These are phyloP conservation scores for Arxiozyma slooffiae DNA, from an alignment of 1,139 yeast genomes.

Conservation along the genomic window DNA sequence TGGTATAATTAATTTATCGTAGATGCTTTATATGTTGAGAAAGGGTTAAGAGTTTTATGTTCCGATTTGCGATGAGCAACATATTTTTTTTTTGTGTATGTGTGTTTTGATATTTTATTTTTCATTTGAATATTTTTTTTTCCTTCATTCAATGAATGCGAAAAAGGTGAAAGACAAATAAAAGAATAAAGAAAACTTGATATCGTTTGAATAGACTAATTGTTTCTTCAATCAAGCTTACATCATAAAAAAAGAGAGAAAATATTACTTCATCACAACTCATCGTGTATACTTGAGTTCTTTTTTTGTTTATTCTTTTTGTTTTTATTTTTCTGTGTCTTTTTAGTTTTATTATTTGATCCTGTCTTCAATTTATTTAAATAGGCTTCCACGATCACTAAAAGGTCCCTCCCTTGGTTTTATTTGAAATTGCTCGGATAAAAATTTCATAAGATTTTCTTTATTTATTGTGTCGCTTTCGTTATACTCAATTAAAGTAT, in stretches of 20 bases:
- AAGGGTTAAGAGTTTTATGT: neutral
- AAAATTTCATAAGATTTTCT: constrained; percentile 14
- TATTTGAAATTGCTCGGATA: constrained; percentile 10
- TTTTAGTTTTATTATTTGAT: constrained; percentile 6
- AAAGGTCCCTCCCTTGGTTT: constrained; percentile 27
- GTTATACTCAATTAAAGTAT: constrained; percentile 14
- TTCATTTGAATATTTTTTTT: neutral
- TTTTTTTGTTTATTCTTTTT: neutral
- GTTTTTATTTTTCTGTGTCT: constrained; percentile 1
- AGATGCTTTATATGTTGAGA: neutral
- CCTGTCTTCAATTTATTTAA: constrained; percentile 13
- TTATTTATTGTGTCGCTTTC: constrained; percentile 14
- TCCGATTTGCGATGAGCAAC: constrained; percentile 4
- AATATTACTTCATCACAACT: neutral
- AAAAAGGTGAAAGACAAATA: no score
- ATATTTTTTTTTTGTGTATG: neutral
- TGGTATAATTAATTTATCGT: no score
- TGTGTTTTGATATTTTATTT: neutral
- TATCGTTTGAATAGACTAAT: no score
- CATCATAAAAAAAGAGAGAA: no score
- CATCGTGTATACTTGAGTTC: neutral
- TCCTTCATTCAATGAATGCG: neutral
- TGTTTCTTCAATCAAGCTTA: no score
- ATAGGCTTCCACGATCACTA: constrained; percentile 20
- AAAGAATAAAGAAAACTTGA: no score